Evolutionary conservation across 2,329 filamentous ascomycete species (phyloP), one percentile per base, ranked within the genome.

Genomic region (Microsporum ferrugineum): DNA sequence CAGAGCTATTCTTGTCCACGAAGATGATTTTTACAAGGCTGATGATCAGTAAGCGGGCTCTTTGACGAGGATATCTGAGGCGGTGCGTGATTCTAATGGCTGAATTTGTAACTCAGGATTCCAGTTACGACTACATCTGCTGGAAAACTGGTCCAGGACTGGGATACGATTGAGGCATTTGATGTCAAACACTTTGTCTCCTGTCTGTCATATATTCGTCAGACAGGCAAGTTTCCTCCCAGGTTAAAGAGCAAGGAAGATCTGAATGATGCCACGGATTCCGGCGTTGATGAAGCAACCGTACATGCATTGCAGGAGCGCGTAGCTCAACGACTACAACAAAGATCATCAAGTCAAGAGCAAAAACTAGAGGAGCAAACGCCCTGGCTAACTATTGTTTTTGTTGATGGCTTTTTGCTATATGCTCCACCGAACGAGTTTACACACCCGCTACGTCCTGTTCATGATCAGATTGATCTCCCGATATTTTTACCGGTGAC

Each of bases 11-110:
- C 88, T 97, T 69, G 81, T 99, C 27, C 94, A 99, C 72, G 85
- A 96, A 72, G 94, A 99, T 77, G 94, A 99, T 74, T 99, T 97
- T 72, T 99, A 96, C 77, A 85, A 84, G 65, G 79, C 88, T 0
- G 92, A 97, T 71, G 76, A 81, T 34, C 81, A 90, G 82, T 89
- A 69, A 17, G 39, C 39, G 36, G 57, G 14, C 36, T 17, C 3
- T 45, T 57, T n/a, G 23, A 38, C 12, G 10, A 10, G 14, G 12
- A 29, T 29, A 7, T 36, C 17, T 47, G 2, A 3, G 8, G 43
- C 17, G 4, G 2, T 5, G 4, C 3, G 4, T 23, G 7, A 23
- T 47, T 27, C 17, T 47, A 23, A 47, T 4, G n/a, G 5, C 3
- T 14, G 23, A 55, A 33, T n/a, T 55, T 6, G 12, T n/a, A 12